phyloP scores from a whole-genome alignment of 2,329 filamentous ascomycete genomes.

The Aspergillus hortae region DNA sequence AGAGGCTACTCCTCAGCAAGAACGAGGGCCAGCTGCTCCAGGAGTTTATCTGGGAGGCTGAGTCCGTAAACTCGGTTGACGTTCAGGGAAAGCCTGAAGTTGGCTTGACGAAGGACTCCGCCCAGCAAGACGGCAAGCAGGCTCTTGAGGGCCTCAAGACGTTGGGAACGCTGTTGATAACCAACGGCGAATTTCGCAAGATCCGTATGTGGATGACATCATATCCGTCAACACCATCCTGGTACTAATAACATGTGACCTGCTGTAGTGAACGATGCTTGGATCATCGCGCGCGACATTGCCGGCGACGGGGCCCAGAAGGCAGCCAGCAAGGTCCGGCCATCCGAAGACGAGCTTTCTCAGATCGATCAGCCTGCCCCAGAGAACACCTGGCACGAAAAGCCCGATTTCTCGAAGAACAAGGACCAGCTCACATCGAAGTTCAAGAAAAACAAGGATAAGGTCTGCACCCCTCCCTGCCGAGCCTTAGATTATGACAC shows the following conservation, averaged over 20 bases:
- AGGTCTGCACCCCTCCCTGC: constrained; percentile 38
- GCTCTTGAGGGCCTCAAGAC: constrained; percentile 82
- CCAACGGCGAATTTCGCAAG: constrained; percentile 95
- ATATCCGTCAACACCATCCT: too few relatives aligned
- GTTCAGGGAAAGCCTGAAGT: constrained; percentile 57
- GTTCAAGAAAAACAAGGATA: constrained; percentile 54
- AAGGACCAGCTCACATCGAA: constrained; percentile 64
- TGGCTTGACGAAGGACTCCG: constrained; percentile 70
- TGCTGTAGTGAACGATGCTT: constrained; percentile 68
- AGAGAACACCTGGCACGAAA: constrained; percentile 92
- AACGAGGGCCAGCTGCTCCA: constrained; percentile 93
- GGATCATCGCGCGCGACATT: constrained; percentile 80
- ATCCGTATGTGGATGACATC: constrained; percentile 57
- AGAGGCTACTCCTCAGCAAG: constrained; percentile 82
- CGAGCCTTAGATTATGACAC: neutral
- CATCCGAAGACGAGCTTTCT: constrained; percentile 69
- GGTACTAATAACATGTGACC: too few relatives aligned
- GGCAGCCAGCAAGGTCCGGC: constrained; percentile 70
- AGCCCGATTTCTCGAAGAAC: constrained; percentile 66
- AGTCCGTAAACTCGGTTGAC: constrained; percentile 64
- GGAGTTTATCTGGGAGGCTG: constrained; percentile 94
- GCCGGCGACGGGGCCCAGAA: constrained; percentile 83
- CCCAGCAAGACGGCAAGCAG: constrained; percentile 78
- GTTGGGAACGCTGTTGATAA: constrained; percentile 82
- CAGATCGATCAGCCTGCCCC: constrained; percentile 81